Percentiles rank a stretch among this genome's conserved stretches.
Evolutionary conservation across 805 yeast species (phyloP).

Genomic region (Myxozyma monticola): DNA sequence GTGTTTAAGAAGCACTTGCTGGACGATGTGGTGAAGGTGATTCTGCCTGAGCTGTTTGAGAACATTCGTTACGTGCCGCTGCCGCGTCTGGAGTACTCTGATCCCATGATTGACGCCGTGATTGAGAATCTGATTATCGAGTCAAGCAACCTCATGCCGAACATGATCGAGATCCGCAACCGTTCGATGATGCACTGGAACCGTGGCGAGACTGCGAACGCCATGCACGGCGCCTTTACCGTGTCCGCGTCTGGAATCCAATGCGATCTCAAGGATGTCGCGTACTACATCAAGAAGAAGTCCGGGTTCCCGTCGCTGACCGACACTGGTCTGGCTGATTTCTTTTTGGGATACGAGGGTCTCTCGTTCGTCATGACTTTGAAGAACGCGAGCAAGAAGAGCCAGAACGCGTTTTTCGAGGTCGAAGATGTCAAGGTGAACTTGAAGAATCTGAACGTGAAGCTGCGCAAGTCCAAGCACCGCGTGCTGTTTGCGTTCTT

Average conservation of each 20-base stretch:
- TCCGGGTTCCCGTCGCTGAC: constrained; percentile 20
- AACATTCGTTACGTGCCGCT: constrained; percentile 23
- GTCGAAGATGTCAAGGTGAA: constrained; percentile 28
- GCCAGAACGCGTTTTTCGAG: constrained; percentile 18
- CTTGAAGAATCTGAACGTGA: constrained; percentile 18
- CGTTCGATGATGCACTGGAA: constrained; percentile 19
- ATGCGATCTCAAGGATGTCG: constrained; percentile 20
- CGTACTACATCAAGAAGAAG: constrained; percentile 25
- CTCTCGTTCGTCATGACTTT: constrained; percentile 14
- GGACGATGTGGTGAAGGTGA: constrained; percentile 19
- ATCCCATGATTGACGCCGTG: constrained; percentile 23
- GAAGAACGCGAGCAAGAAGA: constrained; percentile 7
- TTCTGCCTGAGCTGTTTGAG: constrained; percentile 21
- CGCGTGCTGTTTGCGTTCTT: constrained; percentile 23
- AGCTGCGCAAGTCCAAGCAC: constrained; percentile 25
- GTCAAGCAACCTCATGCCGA: constrained; percentile 23
- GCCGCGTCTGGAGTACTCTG: constrained; percentile 29
- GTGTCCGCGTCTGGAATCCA: constrained; percentile 22
- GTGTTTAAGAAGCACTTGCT: constrained; percentile 11
- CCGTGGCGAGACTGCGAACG: constrained; percentile 5
- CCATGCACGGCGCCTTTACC: constrained; percentile 9
- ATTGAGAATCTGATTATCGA: constrained; percentile 27
- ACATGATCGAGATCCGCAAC: constrained; percentile 25
- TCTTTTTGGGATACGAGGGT: constrained; percentile 25
- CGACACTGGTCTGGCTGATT: constrained; percentile 27